phyloP scores from a whole-genome alignment of 169 alveolate genomes.

The Plasmodium relictum region DNA sequence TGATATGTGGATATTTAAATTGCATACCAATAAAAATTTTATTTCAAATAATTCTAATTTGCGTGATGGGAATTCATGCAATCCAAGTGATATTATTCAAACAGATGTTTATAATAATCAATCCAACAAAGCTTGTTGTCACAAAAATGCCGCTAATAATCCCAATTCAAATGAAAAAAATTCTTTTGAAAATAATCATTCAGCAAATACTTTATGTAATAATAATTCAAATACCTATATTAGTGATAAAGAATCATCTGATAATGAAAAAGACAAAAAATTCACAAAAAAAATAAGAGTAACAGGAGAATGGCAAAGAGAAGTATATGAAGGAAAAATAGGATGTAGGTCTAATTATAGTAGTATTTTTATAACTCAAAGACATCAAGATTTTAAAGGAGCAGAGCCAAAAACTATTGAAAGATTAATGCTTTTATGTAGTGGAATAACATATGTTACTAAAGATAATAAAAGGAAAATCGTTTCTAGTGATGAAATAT shows the following conservation, averaged over 20 bases:
- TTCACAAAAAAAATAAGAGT: constrained; percentile 23
- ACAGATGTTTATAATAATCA: not conserved
- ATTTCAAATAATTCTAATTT: not conserved
- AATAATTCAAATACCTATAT: not conserved
- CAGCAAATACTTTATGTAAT: not conserved
- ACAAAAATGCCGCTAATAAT: not conserved
- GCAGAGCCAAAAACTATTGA: constrained; percentile 89
- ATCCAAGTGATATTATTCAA: constrained; percentile 5
- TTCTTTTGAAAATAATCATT: not conserved
- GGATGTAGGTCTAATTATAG: constrained; percentile 91
- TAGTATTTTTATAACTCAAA: constrained; percentile 89
- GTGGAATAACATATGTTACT: constrained; percentile 84
- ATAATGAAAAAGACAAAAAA: constrained; percentile 7
- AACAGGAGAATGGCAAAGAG: constrained; percentile 88
- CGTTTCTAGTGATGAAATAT: constrained; percentile 86
- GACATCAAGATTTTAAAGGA: constrained; percentile 87
- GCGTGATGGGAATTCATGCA: not conserved
- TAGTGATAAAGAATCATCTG: not conserved
- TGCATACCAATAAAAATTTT: constrained; percentile 7
- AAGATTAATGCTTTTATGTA: constrained; percentile 84
- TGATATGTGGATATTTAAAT: constrained; percentile 89
- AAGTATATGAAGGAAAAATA: constrained; percentile 86
- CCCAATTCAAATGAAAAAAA: not conserved
- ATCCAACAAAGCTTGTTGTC: not conserved
- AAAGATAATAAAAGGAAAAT: constrained; percentile 54